These are phyloP conservation scores for Phialophora chinensis DNA, from an alignment of 2,329 filamentous ascomycete species.

Conservation along the genomic window DNA sequence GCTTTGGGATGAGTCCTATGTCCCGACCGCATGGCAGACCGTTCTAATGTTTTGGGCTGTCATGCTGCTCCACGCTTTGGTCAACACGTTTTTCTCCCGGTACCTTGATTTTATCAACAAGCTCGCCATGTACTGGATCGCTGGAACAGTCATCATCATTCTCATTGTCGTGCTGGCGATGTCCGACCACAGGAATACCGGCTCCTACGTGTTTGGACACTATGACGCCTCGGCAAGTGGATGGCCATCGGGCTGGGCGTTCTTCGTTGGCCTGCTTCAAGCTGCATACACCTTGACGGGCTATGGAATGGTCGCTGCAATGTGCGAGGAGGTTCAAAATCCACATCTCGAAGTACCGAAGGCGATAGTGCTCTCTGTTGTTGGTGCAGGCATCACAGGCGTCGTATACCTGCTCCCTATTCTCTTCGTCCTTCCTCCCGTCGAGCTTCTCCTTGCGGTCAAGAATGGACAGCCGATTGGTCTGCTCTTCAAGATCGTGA, in stretches of 20 bases:
- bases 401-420: slow-evolving; percentile 72
- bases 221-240: too few relatives aligned
- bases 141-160: too few relatives aligned
- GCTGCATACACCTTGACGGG: too few relatives aligned
- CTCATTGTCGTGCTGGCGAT: too few relatives aligned
- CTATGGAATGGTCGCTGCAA: too few relatives aligned
- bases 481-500: slow-evolving; percentile 54
- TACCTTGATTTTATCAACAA: background rate
- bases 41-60: slow-evolving; percentile 1
- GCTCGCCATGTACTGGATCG: background rate
- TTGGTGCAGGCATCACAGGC: slow-evolving; percentile 70
- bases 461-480: slow-evolving; percentile 78
- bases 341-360: background rate
- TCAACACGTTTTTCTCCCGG: background rate
- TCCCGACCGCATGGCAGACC: slow-evolving; percentile 49
- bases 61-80: slow-evolving; percentile 5
- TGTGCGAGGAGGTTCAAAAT: too few relatives aligned
- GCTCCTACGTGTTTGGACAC: too few relatives aligned
- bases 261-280: too few relatives aligned
- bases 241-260: too few relatives aligned
- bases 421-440: slow-evolving; percentile 56
- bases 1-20: too few relatives aligned
- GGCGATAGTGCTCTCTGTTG: slow-evolving; percentile 55
- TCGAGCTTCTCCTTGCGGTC: slow-evolving; percentile 57
- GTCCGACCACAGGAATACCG: too few relatives aligned